A percentile compares a stretch with the other conserved stretches of the same genome.
phyloP scores from a whole-genome alignment of 176 grass and related monocot genomes.

The Rhipidocladum racemiflorum region DNA sequence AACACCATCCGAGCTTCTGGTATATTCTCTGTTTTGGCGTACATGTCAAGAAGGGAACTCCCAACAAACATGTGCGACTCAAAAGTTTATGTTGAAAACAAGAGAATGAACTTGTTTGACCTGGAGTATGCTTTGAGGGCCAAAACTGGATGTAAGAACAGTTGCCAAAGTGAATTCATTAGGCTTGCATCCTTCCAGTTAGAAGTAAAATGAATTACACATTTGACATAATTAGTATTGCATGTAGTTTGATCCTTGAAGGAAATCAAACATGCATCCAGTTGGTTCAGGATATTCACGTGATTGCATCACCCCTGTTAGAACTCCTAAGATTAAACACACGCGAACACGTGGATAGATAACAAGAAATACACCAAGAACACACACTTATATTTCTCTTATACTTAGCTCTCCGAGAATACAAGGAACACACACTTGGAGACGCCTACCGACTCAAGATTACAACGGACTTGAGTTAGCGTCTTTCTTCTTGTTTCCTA shows the following conservation, averaged over 20 bases:
- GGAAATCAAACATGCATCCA: background rate
- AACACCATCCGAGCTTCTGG: slow-evolving; percentile 64
- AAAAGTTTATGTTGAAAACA: slow-evolving; percentile 58
- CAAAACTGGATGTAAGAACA: slow-evolving; percentile 52
- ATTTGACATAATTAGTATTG: slow-evolving; percentile 12
- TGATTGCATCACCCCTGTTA: background rate
- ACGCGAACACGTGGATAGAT: too few relatives aligned
- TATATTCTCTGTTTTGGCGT: slow-evolving; percentile 55
- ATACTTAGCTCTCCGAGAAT: too few relatives aligned
- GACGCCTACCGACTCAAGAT: too few relatives aligned
- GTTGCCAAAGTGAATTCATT: slow-evolving; percentile 67
- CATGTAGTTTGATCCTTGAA: slow-evolving; percentile 23
- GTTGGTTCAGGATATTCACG: background rate
- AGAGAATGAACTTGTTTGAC: slow-evolving; percentile 65
- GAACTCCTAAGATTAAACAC: too few relatives aligned
- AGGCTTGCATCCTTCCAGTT: slow-evolving; percentile 55
- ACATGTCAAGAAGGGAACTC: slow-evolving; percentile 74
- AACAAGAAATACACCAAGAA: too few relatives aligned
- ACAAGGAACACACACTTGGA: too few relatives aligned
- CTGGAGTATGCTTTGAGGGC: slow-evolving; percentile 25
- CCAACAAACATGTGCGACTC: slow-evolving; percentile 66
- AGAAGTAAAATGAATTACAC: slow-evolving; percentile 23
- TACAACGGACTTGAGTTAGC: too few relatives aligned
- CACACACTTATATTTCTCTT: too few relatives aligned
- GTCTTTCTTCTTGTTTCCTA: too few relatives aligned